phyloP scores from a whole-genome alignment of 495 filamentous ascomycete species.

The Geopyxis carbonaria region DNA sequence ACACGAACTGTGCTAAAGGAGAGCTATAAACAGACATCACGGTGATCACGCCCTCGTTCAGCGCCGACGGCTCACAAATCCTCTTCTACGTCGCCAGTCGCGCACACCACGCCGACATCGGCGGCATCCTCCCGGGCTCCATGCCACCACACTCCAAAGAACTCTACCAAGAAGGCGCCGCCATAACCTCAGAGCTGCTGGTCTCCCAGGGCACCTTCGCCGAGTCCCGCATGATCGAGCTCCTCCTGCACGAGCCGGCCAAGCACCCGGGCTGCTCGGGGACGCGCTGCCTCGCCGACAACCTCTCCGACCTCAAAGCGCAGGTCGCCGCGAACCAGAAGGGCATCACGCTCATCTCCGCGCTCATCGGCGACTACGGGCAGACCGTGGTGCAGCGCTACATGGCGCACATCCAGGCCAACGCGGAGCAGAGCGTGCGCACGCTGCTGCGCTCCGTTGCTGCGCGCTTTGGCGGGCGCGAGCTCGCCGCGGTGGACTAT shows the following conservation, averaged over 20 bases:
- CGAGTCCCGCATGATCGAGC: slow-evolving; percentile 67
- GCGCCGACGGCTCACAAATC: slow-evolving; percentile 59
- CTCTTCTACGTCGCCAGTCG: slow-evolving; percentile 93
- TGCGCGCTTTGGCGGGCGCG: slow-evolving; percentile 56
- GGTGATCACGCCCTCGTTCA: slow-evolving; percentile 82
- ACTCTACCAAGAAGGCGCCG: slow-evolving; percentile 84
- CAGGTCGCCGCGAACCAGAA: slow-evolving; percentile 95
- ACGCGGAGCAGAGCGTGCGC: slow-evolving; percentile 73
- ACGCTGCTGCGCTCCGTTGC: slow-evolving; percentile 66
- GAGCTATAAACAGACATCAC: slow-evolving; percentile 66
- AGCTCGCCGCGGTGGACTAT: slow-evolving; percentile 60
- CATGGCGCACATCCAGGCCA: slow-evolving; percentile 85
- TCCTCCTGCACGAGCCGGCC: slow-evolving; percentile 70
- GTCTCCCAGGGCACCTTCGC: slow-evolving; percentile 81
- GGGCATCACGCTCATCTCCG: slow-evolving; percentile 75
- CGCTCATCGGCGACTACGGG: slow-evolving; percentile 75
- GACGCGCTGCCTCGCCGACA: slow-evolving; percentile 78
- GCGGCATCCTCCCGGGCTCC: slow-evolving; percentile 83
- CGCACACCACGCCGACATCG: slow-evolving; percentile 94
- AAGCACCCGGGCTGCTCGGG: slow-evolving; percentile 76
- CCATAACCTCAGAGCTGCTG: slow-evolving; percentile 86
- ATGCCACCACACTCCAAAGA: slow-evolving; percentile 94
- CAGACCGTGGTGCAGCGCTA: slow-evolving; percentile 87
- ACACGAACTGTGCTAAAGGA: not conserved
- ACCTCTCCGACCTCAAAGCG: slow-evolving; percentile 88